A percentile compares a stretch with the other conserved stretches of the same genome.
Evolutionary conservation across 2,329 filamentous ascomycete species (phyloP).

Genomic region (Arthrinium phaeospermum): DNA sequence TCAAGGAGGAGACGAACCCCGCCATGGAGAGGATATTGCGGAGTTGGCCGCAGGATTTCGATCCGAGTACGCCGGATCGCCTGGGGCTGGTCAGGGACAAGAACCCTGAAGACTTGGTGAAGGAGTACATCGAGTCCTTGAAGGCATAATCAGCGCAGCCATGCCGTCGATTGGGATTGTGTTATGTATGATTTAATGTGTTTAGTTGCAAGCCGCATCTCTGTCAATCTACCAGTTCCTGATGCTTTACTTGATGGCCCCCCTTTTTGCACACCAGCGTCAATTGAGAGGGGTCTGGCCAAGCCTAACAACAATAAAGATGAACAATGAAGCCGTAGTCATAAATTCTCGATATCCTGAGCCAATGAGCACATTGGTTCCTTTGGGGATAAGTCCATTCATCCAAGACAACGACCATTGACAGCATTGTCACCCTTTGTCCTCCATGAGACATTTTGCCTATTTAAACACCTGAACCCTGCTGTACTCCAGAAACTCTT

Average conservation of each 20-base stretch:
- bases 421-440: not conserved
- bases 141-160: conserved; percentile 24
- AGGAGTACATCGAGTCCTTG: conserved; percentile 56
- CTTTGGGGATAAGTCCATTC: not conserved
- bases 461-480: not conserved
- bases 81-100: conserved; percentile 58
- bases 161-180: too few relatives aligned
- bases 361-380: not conserved
- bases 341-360: not conserved
- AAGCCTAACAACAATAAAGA: not conserved
- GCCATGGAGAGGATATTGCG: conserved; percentile 62
- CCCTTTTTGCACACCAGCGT: not conserved
- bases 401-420: not conserved
- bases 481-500: not conserved
- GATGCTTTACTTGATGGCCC: too few relatives aligned
- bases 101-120: conserved; percentile 59
- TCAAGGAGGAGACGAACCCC: conserved; percentile 60
- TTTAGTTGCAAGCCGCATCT: not conserved
- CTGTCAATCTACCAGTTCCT: not conserved
- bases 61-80: conserved; percentile 54
- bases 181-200: not conserved
- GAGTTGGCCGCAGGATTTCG: conserved; percentile 64
- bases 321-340: too few relatives aligned
- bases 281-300: not conserved
- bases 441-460: not conserved